These are phyloP conservation scores for Phytophthora pini DNA, from an alignment of 352 stramenopile genomes.

Conservation along the genomic window DNA sequence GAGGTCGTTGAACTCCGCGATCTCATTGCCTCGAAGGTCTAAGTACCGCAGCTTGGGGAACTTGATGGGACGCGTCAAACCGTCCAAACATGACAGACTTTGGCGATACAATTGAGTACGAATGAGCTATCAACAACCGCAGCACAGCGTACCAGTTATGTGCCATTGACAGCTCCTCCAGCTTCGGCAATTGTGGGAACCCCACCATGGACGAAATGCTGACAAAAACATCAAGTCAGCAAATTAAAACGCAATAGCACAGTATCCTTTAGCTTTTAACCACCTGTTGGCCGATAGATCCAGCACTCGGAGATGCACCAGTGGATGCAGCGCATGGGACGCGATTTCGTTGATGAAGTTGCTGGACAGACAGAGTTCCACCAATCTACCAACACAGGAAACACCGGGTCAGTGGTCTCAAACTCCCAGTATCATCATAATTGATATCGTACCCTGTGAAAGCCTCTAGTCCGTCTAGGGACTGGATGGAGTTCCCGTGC, in stretches of 20 bases:
- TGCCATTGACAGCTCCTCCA: conserved; percentile 78
- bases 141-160: conserved; percentile 63
- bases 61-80: conserved; percentile 67
- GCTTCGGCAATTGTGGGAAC: conserved; percentile 61
- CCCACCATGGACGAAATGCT: conserved; percentile 65
- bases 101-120: background rate
- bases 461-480: conserved; percentile 69
- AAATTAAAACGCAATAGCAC: background rate
- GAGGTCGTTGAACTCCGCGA: conserved; percentile 48
- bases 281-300: conserved; percentile 84
- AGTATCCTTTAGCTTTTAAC: background rate
- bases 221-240: conserved; percentile 4
- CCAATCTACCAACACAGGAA: conserved; percentile 36
- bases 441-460: conserved; percentile 47
- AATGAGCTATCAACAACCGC: background rate
- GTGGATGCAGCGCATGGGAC: conserved; percentile 63
- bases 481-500: conserved; percentile 72
- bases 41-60: conserved; percentile 76
- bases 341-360: conserved; percentile 82
- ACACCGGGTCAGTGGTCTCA: background rate
- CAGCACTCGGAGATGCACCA: conserved; percentile 70
- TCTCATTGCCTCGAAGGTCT: conserved; percentile 73
- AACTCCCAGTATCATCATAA: background rate
- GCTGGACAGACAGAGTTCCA: conserved; percentile 84
- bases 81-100: conserved; percentile 62